phyloP scores from a whole-genome alignment of 2,329 filamentous ascomycete genomes.

The Nemania sp. region DNA sequence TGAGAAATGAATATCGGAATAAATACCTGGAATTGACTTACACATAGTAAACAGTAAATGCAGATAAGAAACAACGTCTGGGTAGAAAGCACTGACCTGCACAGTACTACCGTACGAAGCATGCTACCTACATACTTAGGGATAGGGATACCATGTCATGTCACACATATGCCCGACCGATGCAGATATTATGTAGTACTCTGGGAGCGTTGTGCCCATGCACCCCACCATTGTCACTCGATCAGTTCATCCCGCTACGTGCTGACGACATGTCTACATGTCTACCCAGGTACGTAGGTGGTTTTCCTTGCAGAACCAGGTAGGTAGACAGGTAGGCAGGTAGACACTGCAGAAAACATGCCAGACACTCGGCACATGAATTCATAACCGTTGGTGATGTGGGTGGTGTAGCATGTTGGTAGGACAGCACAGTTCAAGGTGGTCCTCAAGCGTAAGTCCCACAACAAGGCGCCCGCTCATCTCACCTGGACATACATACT shows the following conservation, averaged over 20 bases:
- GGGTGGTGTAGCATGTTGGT: neutral
- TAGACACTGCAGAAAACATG: constrained; percentile 6
- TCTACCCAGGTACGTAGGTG: no score
- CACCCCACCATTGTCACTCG: constrained; percentile 36
- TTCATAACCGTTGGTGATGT: neutral
- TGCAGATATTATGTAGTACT: constrained; percentile 30
- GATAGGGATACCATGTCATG: constrained; percentile 20
- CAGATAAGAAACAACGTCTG: neutral
- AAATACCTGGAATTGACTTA: neutral
- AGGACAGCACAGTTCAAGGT: neutral
- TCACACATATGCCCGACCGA: constrained; percentile 30
- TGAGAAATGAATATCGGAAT: neutral
- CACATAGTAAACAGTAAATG: neutral
- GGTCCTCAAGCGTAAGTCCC: neutral
- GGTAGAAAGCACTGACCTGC: neutral
- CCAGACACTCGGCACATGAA: constrained; percentile 5
- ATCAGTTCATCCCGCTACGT: constrained; percentile 23
- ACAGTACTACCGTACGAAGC: neutral
- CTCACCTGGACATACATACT: neutral
- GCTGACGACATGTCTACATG: constrained; percentile 9
- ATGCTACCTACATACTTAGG: neutral
- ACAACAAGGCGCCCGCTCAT: neutral
- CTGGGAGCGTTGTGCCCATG: constrained; percentile 19
- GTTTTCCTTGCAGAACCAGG: constrained; percentile 16
- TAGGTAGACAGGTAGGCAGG: neutral